Base-by-base conservation (phyloP, 768 basidiomycete species). In the Termitomyces sp. region DNA sequence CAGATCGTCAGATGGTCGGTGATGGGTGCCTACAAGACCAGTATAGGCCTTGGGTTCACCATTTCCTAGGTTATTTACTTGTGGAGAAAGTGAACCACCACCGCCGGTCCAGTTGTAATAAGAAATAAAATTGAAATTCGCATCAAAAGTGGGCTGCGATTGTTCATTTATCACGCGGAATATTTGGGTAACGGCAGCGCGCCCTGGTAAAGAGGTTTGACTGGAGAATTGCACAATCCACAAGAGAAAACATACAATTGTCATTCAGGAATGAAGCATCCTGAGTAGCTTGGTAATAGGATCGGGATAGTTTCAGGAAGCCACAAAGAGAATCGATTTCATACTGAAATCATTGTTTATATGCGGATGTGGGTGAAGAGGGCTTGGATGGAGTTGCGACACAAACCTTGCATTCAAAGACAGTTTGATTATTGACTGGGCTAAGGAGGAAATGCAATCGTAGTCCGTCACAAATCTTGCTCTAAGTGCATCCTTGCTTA, bases 81-180 rank as follows among this genome's bases (percentile, higher is more conserved):
- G 70, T 4, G 87, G 87, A 36, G 83, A 76, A 44, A 90, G 75
- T 16, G 86, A 74, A 13, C 87, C 86, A 51, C 75, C 69, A 16
- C 81, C 82, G 18, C 90, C 89, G 5, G 89, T 90, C 90, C 89
- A 92, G 65, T 88, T 90, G 68, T 88, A 92, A 68, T 83, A 88
- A 7, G 87, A 89, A 53, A 90, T 74, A 64, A 86, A 83, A 68
- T 88, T 85, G 73, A 84, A 90, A 70, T 88, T 68, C 18, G 75
- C 74, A 63, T 90, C 88, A 59, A 87, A 90, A 4, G 85, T 81
- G 5, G 79, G 68, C 64, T 89, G 88, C 3, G 88, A 88, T 65
- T 92, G 89, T 65, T 91, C 88, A 59, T 82, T 75, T 55, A 91
- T 85, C 47, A 90, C 87, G 41, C 83, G 82, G 69, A 92, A 88